A percentile compares a stretch with the other conserved stretches of the same genome.
These are phyloP conservation scores for Crithidia sp. DNA, from an alignment of 208 protist species.

Conservation along the genomic window DNA sequence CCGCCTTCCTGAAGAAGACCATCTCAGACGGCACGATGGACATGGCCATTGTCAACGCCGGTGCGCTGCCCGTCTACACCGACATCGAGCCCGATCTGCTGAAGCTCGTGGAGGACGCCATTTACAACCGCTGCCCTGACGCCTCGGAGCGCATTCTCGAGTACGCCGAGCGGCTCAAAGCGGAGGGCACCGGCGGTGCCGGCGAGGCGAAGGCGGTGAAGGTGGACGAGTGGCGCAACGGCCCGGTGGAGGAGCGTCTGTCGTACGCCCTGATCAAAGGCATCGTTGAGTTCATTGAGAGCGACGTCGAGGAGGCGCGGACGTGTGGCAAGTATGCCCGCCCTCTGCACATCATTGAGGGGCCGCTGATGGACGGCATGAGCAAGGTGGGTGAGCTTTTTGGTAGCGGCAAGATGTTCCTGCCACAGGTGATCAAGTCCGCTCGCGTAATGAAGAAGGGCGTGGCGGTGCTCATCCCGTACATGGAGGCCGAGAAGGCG, in stretches of 20 bases:
- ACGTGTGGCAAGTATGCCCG: constrained; percentile 50
- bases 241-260: constrained; percentile 87
- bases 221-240: constrained; percentile 88
- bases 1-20: constrained; percentile 94
- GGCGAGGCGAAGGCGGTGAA: constrained; percentile 41
- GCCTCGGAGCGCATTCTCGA: constrained; percentile 93
- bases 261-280: constrained; percentile 95
- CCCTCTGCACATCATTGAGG: constrained; percentile 93
- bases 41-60: constrained; percentile 98
- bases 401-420: constrained; percentile 97
- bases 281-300: constrained; percentile 94
- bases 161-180: constrained; percentile 73
- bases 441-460: constrained; percentile 98
- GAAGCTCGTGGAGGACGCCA: constrained; percentile 89
- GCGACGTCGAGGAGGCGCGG: constrained; percentile 94
- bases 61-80: constrained; percentile 93
- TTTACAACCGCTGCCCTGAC: constrained; percentile 89
- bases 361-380: constrained; percentile 97
- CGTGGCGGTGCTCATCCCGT: constrained; percentile 96
- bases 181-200: constrained; percentile 31
- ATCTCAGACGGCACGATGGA: constrained; percentile 91
- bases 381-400: constrained; percentile 96
- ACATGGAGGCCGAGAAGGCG: constrained; percentile 94
- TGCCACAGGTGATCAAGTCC: constrained; percentile 97
- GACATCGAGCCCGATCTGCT: constrained; percentile 92